Evolutionary conservation across 345 rosid genomes (phyloP), one percentile per base, ranked within the genome.

Genomic region (Populus alba): DNA sequence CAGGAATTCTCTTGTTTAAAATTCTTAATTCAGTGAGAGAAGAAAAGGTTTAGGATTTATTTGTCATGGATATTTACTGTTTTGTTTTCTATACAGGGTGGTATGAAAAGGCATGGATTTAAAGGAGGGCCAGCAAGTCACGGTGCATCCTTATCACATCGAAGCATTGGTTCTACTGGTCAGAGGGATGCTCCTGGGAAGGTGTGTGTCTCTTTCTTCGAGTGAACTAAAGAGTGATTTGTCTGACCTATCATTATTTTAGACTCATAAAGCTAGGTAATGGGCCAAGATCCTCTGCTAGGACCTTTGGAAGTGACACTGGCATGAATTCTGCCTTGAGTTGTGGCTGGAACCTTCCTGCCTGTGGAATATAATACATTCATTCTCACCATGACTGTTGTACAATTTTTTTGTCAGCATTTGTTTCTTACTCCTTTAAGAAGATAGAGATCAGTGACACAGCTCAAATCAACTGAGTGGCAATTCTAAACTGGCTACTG

Each of bases 111-210:
- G 79, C 71, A 65, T 31, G 84, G 80, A 15, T 83, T 88, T 61
- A 83, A 69, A 76, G 99, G 98, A 80, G 71, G 71, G 88, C 92
- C 94, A 2, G 92, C 86, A 62, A 90, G 94, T 75, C 99, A 96
- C 83, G 99, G 99, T 84, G 82, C 88, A 53, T 96, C 98, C 77
- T 69, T 86, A 65, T 78, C 93, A 22, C 99, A 96, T 87, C 84
- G 97, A 80, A 86, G 89, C 71, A 55, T 72, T 79, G 99, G 98
- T 80, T 96, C 99, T 68, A 94, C 98, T 31, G 97, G 99, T 70
- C 98, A 94, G 89, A 90, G 99, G 86, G 98, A 95, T 87, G 91
- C 90, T 79, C 92, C 92, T 11, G 98, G 99, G 71, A 96, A 87
- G 97, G 99, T 95, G 69, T 66, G 83, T 84, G 70, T 75, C 71